Base-by-base conservation (phyloP, 2,329 filamentous ascomycete genomes). In the Aspergillus glaucus region DNA sequence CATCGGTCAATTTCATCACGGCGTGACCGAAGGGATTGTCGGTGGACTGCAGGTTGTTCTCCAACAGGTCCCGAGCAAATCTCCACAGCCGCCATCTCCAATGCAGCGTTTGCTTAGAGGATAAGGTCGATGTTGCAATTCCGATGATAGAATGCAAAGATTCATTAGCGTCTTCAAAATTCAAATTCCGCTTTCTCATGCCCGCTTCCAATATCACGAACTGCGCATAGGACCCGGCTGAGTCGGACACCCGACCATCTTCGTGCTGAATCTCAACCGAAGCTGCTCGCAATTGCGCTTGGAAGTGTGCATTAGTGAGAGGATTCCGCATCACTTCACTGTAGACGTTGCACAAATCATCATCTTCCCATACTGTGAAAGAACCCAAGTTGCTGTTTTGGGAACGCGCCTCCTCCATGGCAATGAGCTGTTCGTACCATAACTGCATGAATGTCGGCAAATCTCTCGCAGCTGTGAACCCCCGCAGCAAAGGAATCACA, bases 281-380 rank as follows among this genome's bases (percentile, higher is more conserved):
- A 34, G 66, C 62, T 21, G 56, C 58, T 44, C 59, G 64, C 46
- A 69, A 54, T 39, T 66, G 67, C 17, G 55, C 58, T 47, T 55
- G 53, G 39, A 66, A 50, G 47, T 61, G 60, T 3, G 56, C 48
- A 10, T 62, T 56, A 8, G 61, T 62, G 19, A 69, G 56, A 6
- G 64, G 62, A 21, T 53, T 66, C 22, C 59, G 62, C 49, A 68
- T 51, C 46, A 68, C 43, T 14, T 66, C 61, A 24, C 62, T 58
- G 55, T 68, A 73, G 32, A 55, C 57, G 22, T 65, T 60, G 30
- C 66, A 67, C 12, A 75, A 32, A 50, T 72, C 69, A 45, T 74
- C 69, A 48, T 74, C 70, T 53, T 75, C 72, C 73, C 73, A 75
- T 3, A 73, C 61, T 6, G 68, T 67, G 49, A 67, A 66, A 4